These are phyloP conservation scores for Morella rubra DNA, from an alignment of 306 rosid species.

Conservation along the genomic window DNA sequence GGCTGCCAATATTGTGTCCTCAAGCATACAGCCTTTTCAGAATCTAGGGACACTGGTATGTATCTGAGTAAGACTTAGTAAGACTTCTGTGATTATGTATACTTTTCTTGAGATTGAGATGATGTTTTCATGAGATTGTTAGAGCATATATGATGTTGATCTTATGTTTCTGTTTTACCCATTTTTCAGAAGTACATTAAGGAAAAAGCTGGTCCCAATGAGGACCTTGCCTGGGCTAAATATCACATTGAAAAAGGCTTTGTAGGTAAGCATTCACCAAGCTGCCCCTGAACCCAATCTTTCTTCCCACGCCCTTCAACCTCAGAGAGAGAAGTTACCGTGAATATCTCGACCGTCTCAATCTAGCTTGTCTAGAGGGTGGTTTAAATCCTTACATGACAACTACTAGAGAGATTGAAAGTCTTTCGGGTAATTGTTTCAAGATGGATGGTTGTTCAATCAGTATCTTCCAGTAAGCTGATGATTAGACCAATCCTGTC, in stretches of 20 bases:
- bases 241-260: constrained; percentile 59
- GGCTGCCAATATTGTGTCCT: constrained; percentile 68
- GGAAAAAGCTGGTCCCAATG: constrained; percentile 56
- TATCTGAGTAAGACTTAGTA: constrained; percentile 10
- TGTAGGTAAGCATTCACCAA: constrained; percentile 47
- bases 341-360: neutral
- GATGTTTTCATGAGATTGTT: constrained; percentile 16
- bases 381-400: neutral
- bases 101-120: neutral
- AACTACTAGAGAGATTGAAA: neutral
- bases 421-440: neutral
- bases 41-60: constrained; percentile 53
- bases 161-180: constrained; percentile 16
- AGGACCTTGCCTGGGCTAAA: constrained; percentile 53
- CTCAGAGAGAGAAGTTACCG: neutral
- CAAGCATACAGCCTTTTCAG: constrained; percentile 81
- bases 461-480: neutral
- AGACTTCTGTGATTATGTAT: neutral
- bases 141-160: neutral
- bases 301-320: neutral
- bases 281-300: neutral
- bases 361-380: neutral
- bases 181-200: constrained; percentile 66
- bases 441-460: neutral
- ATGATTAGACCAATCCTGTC: neutral